Evolutionary conservation across 2,329 filamentous ascomycete genomes (phyloP).

Genomic region (Colletotrichum caudatum): DNA sequence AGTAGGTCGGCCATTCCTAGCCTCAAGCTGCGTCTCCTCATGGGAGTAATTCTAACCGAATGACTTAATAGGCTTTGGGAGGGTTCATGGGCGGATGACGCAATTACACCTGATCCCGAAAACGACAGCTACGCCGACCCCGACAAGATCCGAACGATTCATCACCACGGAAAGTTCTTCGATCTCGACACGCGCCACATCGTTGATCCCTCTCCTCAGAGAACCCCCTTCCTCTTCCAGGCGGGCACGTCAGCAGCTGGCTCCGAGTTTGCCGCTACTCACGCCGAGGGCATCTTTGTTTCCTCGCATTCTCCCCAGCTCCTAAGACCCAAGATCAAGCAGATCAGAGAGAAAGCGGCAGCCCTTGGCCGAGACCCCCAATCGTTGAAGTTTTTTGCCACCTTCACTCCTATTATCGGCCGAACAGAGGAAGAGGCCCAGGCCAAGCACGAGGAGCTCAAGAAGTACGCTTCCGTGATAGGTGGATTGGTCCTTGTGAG

Average conservation of each 20-base stretch:
- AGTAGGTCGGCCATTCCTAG: conserved; percentile 52
- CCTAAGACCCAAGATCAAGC: conserved; percentile 62
- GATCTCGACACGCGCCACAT: conserved; percentile 55
- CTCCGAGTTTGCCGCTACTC: conserved; percentile 66
- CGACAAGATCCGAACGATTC: conserved; percentile 68
- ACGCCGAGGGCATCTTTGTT: conserved; percentile 72
- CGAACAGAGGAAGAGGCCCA: conserved; percentile 65
- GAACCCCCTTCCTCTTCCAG: conserved; percentile 69
- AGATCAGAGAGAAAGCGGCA: conserved; percentile 64
- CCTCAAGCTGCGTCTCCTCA: not conserved
- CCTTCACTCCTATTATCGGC: conserved; percentile 63
- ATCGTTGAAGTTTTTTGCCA: conserved; percentile 68
- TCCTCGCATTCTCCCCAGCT: conserved; percentile 64
- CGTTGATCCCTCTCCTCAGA: conserved; percentile 67
- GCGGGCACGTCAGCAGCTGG: conserved; percentile 70
- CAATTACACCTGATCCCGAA: conserved; percentile 64
- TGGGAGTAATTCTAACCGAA: conserved; percentile 10
- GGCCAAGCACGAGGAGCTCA: conserved; percentile 62
- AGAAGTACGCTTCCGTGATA: conserved; percentile 64
- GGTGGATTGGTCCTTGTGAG: conserved; percentile 68
- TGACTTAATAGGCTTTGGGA: conserved; percentile 62
- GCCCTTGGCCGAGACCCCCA: conserved; percentile 66
- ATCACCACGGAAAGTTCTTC: conserved; percentile 56
- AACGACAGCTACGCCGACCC: conserved; percentile 70
- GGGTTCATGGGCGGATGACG: conserved; percentile 68